These are phyloP conservation scores for Naganishia sp. DNA, from an alignment of 1,284 basidiomycete genomes.

Conservation along the genomic window DNA sequence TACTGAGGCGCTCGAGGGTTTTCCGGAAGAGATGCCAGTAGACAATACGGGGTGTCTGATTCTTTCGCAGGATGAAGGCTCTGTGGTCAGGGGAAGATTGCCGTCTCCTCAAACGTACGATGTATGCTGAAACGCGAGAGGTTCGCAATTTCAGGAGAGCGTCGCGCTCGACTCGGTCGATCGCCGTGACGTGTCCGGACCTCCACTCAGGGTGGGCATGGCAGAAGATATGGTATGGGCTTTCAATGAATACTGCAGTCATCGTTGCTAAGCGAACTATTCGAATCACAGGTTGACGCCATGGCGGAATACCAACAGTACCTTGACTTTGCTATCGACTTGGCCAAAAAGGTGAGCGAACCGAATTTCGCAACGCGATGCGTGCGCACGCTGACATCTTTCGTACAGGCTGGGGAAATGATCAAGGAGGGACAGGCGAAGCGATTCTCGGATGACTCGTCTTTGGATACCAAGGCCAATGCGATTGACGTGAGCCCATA, in stretches of 20 bases:
- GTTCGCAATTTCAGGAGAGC: too few relatives aligned
- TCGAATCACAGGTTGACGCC: not conserved
- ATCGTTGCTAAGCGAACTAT: not conserved
- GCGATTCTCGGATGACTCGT: slow-evolving; percentile 13
- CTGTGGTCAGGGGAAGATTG: too few relatives aligned
- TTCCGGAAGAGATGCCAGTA: too few relatives aligned
- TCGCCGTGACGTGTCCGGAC: too few relatives aligned
- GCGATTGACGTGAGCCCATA: slow-evolving; percentile 15
- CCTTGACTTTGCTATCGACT: slow-evolving; percentile 31
- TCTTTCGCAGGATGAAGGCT: too few relatives aligned
- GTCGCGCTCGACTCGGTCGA: too few relatives aligned
- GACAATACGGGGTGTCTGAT: too few relatives aligned
- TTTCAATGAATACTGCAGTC: not conserved
- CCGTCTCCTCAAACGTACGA: too few relatives aligned
- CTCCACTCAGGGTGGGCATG: too few relatives aligned
- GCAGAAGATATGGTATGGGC: too few relatives aligned
- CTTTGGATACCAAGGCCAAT: slow-evolving; percentile 24
- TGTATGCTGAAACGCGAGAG: too few relatives aligned
- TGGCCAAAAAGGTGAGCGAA: slow-evolving; percentile 26
- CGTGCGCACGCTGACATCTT: not conserved
- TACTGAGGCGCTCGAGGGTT: too few relatives aligned
- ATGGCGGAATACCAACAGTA: slow-evolving; percentile 31
- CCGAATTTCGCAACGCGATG: not conserved
- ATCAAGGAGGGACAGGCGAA: slow-evolving; percentile 32
- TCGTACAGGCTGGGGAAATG: slow-evolving; percentile 28